Percentiles rank a stretch among this genome's conserved stretches.
These are phyloP conservation scores for Calonectria pteridis DNA, from an alignment of 2,329 filamentous ascomycete species.

Conservation along the genomic window DNA sequence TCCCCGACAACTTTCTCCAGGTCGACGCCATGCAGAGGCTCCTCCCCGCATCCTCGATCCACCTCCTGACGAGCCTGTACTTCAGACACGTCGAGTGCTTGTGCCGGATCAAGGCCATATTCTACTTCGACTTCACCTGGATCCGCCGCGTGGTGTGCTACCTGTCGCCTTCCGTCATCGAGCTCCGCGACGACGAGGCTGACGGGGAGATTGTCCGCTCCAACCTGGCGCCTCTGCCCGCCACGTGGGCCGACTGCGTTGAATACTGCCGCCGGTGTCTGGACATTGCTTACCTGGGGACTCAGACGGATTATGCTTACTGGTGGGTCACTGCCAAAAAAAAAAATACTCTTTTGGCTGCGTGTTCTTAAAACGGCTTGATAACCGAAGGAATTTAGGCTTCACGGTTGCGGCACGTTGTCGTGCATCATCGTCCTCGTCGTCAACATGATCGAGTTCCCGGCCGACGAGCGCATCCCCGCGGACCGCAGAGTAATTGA, in stretches of 20 bases:
- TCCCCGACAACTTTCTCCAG: conserved; percentile 20
- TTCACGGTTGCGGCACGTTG: conserved; percentile 32
- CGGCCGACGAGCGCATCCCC: conserved; percentile 8
- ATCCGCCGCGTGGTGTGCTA: conserved; percentile 31
- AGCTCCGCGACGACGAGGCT: conserved; percentile 21
- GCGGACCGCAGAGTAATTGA: conserved; percentile 28
- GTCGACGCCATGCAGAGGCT: conserved; percentile 4
- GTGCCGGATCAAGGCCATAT: conserved; percentile 32
- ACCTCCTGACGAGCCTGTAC: conserved; percentile 28
- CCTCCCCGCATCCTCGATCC: not conserved
- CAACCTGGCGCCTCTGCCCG: conserved; percentile 30
- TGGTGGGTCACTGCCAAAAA: conserved; percentile 29
- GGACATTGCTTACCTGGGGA: conserved; percentile 10
- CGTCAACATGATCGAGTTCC: conserved; percentile 40
- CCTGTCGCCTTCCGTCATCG: conserved; percentile 30
- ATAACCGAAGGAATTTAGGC: conserved; percentile 20
- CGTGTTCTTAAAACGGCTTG: not conserved
- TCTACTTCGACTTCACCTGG: conserved; percentile 36
- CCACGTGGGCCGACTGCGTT: conserved; percentile 35
- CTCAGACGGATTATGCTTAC: conserved; percentile 30
- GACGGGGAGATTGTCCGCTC: conserved; percentile 28
- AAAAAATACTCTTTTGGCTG: not conserved
- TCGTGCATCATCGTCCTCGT: conserved; percentile 33
- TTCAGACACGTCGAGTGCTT: conserved; percentile 35
- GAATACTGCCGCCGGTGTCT: conserved; percentile 26